Evolutionary conservation across 306 rosid genomes (phyloP), one percentile per base, ranked within the genome.

Genomic region (Cucumis hystrix): DNA sequence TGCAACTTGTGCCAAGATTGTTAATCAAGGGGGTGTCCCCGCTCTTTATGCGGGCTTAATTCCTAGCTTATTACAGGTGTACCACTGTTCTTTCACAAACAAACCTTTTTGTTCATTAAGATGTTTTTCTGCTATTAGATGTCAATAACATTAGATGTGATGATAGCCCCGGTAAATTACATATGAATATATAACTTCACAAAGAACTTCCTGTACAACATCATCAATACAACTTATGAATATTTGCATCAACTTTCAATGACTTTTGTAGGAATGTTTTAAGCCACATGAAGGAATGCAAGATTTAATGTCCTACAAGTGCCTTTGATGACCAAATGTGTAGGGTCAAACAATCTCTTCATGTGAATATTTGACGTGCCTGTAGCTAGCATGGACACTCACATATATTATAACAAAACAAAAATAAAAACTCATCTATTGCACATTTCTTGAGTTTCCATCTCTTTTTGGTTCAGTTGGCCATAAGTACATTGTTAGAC

Each of bases 1-100:
- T 20, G 93, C 93, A 64, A 95, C 99, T 78, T 86, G 86, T 83
- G 83, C 70, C 56, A 89, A 87, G 82, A 91, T 95, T 80, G 87
- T 95, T 74, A 96, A 95, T 77, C 89, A 79, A 21, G 98, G 99
- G 74, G 96, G 98, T 62, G 54, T 92, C 75, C 88, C 92, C 37
- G 99, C 98, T 66, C 99, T 95, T 37, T 95, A 95, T 87, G 90
- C 92, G 4, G 99, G 99, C 79, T 82, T 95, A 77, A 56, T 89
- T 82, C 99, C 99, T 75, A 95, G 99, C 88, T 91, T 95, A 83
- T 83, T 95, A 89, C 91, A 92, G 83, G 88, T 87, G 68, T 40
- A 67, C 41, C 76, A 39, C 64, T 64, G 80, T 61, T 79, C 65
- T 78, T 76, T 55, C 15, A 58, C 13, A 15, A 70, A 23, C 54